A percentile compares a stretch with the other conserved stretches of the same genome.
phyloP scores from a whole-genome alignment of 805 yeast species.

The Kazachstania martiniae region DNA sequence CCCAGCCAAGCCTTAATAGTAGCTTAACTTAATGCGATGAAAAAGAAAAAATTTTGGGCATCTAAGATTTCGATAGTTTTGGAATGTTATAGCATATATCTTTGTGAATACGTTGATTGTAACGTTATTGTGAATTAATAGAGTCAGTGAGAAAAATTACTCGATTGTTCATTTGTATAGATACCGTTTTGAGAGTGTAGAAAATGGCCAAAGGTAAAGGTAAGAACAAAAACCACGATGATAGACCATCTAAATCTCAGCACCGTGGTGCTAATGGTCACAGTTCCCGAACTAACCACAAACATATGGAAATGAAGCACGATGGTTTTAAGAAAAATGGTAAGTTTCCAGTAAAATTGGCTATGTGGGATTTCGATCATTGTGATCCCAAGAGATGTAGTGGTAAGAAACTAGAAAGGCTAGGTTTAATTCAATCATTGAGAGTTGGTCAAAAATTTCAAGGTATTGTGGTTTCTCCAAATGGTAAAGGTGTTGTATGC shows the following conservation, averaged over 20 bases:
- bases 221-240: slow-evolving; percentile 37
- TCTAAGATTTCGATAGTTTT: too few species aligned
- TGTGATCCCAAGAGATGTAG: slow-evolving; percentile 97
- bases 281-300: slow-evolving; percentile 42
- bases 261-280: slow-evolving; percentile 42
- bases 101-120: too few species aligned
- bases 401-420: slow-evolving; percentile 84
- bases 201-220: slow-evolving; percentile 30
- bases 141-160: too few species aligned
- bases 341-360: slow-evolving; percentile 71
- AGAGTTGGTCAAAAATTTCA: slow-evolving; percentile 89
- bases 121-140: too few species aligned
- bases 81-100: too few species aligned
- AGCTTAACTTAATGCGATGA: too few species aligned
- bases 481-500: slow-evolving; percentile 81
- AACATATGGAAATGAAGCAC: slow-evolving; percentile 30
- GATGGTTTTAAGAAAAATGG: slow-evolving; percentile 25
- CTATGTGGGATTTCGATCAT: slow-evolving; percentile 99
- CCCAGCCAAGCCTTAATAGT: too few species aligned
- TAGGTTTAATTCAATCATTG: slow-evolving; percentile 70
- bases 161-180: too few species aligned
- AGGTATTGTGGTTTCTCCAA: slow-evolving; percentile 88
- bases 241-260: slow-evolving; percentile 19
- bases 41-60: too few species aligned
- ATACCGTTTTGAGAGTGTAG: too few species aligned